Evolutionary conservation across 306 rosid genomes (phyloP), one percentile per base, ranked within the genome.

Genomic region (Sicyos edulis): DNA sequence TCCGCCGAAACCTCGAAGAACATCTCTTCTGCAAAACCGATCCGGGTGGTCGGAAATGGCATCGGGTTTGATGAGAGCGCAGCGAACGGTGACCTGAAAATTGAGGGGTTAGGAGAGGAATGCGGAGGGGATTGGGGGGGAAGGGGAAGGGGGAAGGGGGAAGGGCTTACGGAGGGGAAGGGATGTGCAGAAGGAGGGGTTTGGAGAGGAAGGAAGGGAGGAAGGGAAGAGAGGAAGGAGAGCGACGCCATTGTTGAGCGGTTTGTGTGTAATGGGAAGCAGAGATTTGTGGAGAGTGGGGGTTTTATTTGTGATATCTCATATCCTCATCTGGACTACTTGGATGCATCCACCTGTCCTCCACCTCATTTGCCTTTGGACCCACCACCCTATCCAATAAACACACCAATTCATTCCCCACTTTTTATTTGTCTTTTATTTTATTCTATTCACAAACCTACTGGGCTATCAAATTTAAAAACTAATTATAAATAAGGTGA

Each of bases 1-100:
- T 16, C 81, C 82, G 0, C 97, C 96, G 19, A 84, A 24, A 77
- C 85, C 82, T 81, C 85, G 83, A 77, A 93, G 92, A 69, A 91
- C 68, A 80, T 77, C 81, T 75, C 85, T 80, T 10, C 88, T 74
- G 8, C 74, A 73, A 72, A 89, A 78, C 37, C 76, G 79, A 22
- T 60, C 78, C 72, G 82, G 87, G 75, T 60, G 73, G 80, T 5
- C 56, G 72, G 71, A 75, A 75, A 7, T 60, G 72, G 71, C 79
- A 75, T 70, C 80, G 52, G 51, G 73, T 76, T 73, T 82, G 66
- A 80, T 62, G 75, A 81, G 88, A 67, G 50, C 71, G 71, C 96
- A 87, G 73, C 83, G 85, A 81, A 87, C 53, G 72, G 80, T 19
- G 37, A 78, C 91, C 99, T 91, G 75, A 54, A 49, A 68, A 50